Evolutionary conservation across 2,329 filamentous ascomycete species (phyloP).

Genomic region (Pestalotiopsis sp.): DNA sequence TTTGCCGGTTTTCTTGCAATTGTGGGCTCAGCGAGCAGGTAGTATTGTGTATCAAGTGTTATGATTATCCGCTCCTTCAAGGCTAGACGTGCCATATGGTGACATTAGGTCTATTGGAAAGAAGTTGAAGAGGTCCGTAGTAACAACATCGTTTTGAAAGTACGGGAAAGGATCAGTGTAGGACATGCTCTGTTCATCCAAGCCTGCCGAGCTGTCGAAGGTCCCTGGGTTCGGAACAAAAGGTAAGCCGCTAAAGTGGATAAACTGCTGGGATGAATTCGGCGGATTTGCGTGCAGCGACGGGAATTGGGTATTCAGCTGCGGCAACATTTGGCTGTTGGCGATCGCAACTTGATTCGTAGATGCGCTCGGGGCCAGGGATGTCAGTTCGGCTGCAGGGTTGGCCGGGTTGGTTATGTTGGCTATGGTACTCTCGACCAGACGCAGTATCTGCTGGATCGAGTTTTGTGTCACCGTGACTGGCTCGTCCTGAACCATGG

Average conservation of each 20-base stretch:
- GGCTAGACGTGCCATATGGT: slow-evolving; percentile 2
- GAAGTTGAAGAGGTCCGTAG: slow-evolving; percentile 8
- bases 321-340: neutral
- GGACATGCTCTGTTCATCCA: neutral
- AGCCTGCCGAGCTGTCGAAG: neutral
- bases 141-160: slow-evolving; percentile 6
- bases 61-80: slow-evolving; percentile 1
- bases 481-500: slow-evolving; percentile 25
- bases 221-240: neutral
- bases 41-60: neutral
- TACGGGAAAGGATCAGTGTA: neutral
- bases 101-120: slow-evolving; percentile 5
- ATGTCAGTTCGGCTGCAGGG: slow-evolving; percentile 13
- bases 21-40: neutral
- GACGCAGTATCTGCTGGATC: slow-evolving; percentile 20
- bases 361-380: neutral
- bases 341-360: neutral
- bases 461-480: slow-evolving; percentile 21
- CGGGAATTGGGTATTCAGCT: slow-evolving; percentile 23
- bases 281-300: slow-evolving; percentile 15
- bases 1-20: neutral
- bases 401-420: slow-evolving; percentile 14
- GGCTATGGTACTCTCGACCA: slow-evolving; percentile 26
- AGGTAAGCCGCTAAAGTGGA: neutral
- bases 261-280: neutral